These are phyloP conservation scores for Leptodermis oblonga DNA, from an alignment of 257 asterid genomes.

Conservation along the genomic window DNA sequence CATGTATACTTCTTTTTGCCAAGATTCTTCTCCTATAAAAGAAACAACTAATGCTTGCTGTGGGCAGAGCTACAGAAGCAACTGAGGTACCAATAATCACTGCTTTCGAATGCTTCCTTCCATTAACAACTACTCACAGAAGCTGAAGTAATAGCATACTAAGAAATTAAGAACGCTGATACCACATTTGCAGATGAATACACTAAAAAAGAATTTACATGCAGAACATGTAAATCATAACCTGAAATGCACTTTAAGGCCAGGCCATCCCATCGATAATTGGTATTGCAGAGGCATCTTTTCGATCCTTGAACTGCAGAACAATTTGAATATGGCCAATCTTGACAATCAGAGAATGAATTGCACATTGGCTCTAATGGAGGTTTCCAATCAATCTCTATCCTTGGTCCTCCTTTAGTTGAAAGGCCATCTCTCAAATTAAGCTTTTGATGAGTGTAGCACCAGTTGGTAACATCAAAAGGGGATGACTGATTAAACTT, in stretches of 20 bases:
- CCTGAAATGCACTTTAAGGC: slow-evolving; percentile 24
- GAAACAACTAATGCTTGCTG: no score
- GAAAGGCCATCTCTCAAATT: not conserved
- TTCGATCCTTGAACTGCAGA: not conserved
- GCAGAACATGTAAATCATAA: not conserved
- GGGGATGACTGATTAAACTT: slow-evolving; percentile 15
- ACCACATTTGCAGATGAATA: not conserved
- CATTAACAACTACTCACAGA: not conserved
- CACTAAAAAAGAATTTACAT: not conserved
- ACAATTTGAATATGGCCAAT: slow-evolving; percentile 32
- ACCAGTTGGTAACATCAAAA: no score
- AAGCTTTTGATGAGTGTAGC: not conserved
- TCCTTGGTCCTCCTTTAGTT: not conserved
- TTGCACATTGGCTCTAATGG: no score
- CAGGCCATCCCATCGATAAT: slow-evolving; percentile 19
- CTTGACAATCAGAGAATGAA: no score
- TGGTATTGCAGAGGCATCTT: slow-evolving; percentile 24
- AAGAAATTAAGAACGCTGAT: no score
- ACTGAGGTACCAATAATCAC: slow-evolving; percentile 12
- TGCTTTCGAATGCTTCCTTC: not conserved
- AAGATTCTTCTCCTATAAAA: no score
- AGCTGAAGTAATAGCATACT: not conserved
- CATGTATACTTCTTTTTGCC: no score
- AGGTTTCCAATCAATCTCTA: slow-evolving; percentile 16
- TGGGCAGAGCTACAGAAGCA: slow-evolving; percentile 21